Evolutionary conservation across 129 eudicot genomes (phyloP).

Genomic region (Sambucus nigra): DNA sequence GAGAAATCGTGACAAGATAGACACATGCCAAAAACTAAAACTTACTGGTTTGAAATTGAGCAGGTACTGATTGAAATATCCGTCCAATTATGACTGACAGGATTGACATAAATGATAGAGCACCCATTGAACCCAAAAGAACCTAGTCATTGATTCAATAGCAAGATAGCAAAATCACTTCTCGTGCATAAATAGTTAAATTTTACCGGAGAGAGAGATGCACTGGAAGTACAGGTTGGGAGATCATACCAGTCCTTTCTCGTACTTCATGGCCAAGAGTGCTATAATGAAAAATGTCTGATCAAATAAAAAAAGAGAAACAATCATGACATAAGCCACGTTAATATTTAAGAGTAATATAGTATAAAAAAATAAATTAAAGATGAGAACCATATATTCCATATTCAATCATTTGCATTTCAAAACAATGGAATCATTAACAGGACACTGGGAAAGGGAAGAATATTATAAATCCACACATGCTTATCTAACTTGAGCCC

Average conservation of each 20-base stretch:
- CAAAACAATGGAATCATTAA: background rate
- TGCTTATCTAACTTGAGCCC: no score
- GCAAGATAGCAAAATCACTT: background rate
- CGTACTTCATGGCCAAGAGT: constrained; percentile 92
- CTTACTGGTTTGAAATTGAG: constrained; percentile 94
- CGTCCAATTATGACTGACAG: constrained; percentile 83
- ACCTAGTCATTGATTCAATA: constrained; percentile 38
- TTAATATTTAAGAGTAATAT: constrained; percentile 3
- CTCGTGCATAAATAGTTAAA: background rate
- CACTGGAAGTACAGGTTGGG: constrained; percentile 1
- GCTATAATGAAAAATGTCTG: constrained; percentile 99
- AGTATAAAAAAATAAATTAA: background rate
- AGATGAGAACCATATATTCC: no score
- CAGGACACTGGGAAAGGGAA: background rate
- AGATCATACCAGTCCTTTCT: constrained; percentile 74
- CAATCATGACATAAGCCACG: constrained; percentile 15
- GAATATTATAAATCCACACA: no score
- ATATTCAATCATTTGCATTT: background rate
- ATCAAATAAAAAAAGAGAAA: constrained; percentile 24
- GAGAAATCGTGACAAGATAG: background rate
- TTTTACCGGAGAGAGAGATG: background rate
- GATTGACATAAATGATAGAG: constrained; percentile 77
- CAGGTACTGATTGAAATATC: constrained; percentile 89
- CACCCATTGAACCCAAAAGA: constrained; percentile 94
- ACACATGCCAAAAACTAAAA: constrained; percentile 1